phyloP scores from a whole-genome alignment of 2,329 filamentous ascomycete genomes.

The Trichoderma lentiforme region DNA sequence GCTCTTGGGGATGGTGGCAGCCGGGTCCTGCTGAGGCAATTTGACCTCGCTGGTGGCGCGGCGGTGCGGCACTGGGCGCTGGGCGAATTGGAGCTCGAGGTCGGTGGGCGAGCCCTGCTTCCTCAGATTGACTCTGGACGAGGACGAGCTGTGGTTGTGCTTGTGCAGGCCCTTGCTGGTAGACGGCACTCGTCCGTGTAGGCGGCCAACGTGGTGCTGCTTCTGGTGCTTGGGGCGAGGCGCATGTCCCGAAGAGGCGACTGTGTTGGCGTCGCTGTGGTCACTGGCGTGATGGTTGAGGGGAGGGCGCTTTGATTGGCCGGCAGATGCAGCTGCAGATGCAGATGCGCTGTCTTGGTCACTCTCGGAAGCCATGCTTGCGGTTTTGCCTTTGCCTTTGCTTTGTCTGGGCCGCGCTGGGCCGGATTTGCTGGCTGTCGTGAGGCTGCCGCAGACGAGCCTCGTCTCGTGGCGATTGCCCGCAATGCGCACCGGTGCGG shows the following conservation, averaged over 20 bases:
- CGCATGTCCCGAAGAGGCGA: slow-evolving; percentile 23
- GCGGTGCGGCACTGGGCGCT: slow-evolving; percentile 37
- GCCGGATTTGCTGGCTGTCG: not conserved
- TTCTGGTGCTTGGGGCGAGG: slow-evolving; percentile 31
- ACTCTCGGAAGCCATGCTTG: slow-evolving; percentile 43
- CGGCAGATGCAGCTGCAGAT: slow-evolving; percentile 27
- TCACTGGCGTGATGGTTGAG: slow-evolving; percentile 35
- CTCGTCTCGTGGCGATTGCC: not conserved
- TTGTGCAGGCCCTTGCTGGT: slow-evolving; percentile 51
- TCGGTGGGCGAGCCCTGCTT: slow-evolving; percentile 41
- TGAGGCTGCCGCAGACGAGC: slow-evolving; percentile 1
- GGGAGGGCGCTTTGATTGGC: slow-evolving; percentile 55
- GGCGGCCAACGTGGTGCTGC: slow-evolving; percentile 39
- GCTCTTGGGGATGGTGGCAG: slow-evolving; percentile 51
- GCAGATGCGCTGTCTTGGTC: slow-evolving; percentile 46
- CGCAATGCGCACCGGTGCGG: not conserved
- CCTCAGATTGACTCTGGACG: slow-evolving; percentile 40
- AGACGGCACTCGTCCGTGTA: slow-evolving; percentile 52
- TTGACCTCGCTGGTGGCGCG: slow-evolving; percentile 51
- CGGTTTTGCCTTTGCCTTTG: not conserved
- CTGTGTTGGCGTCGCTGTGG: slow-evolving; percentile 30
- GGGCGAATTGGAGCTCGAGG: slow-evolving; percentile 29
- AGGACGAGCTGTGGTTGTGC: slow-evolving; percentile 34
- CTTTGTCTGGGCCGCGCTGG: slow-evolving; percentile 1
- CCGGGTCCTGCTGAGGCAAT: slow-evolving; percentile 44